Conservation (phyloP, 176 grass and related monocot species). For the Oryza brachyantha region DNA sequence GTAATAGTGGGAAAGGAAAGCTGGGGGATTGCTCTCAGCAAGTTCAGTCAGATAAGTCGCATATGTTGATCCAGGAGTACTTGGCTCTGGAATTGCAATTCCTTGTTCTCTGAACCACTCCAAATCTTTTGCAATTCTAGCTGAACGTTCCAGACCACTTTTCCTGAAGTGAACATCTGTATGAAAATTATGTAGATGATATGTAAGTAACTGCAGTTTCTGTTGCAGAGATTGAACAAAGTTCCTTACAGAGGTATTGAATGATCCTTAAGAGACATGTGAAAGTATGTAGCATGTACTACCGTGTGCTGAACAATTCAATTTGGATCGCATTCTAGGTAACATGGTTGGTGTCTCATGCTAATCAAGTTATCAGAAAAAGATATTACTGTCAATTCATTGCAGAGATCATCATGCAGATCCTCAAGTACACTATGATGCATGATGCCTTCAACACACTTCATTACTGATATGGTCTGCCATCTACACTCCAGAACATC, state of each 20-base stretch:
- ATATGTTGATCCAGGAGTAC: constrained; percentile 65
- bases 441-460: not conserved
- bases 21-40: constrained; percentile 61
- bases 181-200: constrained; percentile 40
- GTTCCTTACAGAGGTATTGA: not conserved
- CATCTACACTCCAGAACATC: not conserved
- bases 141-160: constrained; percentile 59
- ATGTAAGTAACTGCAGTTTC: not conserved
- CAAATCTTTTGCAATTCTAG: constrained; percentile 72
- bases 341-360: not conserved
- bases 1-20: constrained; percentile 94
- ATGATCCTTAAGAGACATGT: not conserved
- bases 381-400: not conserved
- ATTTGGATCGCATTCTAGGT: not conserved
- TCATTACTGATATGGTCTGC: not conserved
- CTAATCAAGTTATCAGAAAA: not conserved
- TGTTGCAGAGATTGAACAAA: constrained; percentile 5
- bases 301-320: not conserved
- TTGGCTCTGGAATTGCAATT: constrained; percentile 63
- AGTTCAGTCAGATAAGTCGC: constrained; percentile 70
- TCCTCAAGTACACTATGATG: not conserved
- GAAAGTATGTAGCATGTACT: not conserved
- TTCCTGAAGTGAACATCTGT: constrained; percentile 87
- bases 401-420: not conserved
- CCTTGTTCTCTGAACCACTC: constrained; percentile 77